Percentiles rank a stretch among this genome's conserved stretches.
Conservation (phyloP, 2,329 filamentous ascomycete species). For the Botrytis hyacinthi region DNA sequence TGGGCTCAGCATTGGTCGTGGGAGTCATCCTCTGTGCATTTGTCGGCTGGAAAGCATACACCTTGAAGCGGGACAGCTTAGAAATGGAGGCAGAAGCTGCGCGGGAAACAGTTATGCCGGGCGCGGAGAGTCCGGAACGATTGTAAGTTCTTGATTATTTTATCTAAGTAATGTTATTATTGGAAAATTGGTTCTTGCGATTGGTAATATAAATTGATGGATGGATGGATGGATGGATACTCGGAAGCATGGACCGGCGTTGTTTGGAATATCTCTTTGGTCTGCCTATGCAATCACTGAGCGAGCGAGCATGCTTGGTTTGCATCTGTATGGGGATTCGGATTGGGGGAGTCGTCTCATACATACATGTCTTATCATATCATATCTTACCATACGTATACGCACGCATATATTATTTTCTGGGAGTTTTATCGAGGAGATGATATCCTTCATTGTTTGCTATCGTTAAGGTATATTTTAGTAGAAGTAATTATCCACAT, state of each 20-base stretch:
- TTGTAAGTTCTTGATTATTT: conserved; percentile 18
- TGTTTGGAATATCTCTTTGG: neutral
- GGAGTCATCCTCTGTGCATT: conserved; percentile 66
- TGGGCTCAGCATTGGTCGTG: conserved; percentile 59
- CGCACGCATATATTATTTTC: neutral
- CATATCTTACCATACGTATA: neutral
- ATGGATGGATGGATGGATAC: neutral
- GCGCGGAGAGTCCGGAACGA: conserved; percentile 30
- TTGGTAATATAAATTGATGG: neutral
- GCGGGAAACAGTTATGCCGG: conserved; percentile 38
- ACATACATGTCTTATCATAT: neutral
- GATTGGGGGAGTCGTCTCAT: neutral
- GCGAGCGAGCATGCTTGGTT: neutral
- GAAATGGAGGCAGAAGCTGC: conserved; percentile 47
- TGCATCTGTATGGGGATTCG: neutral
- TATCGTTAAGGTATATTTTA: neutral
- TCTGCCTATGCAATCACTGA: no score
- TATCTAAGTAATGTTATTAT: neutral
- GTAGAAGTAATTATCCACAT: neutral
- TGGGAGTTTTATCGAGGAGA: neutral
- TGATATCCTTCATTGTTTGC: neutral
- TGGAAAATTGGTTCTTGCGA: neutral
- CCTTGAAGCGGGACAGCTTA: conserved; percentile 43
- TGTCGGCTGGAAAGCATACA: conserved; percentile 47
- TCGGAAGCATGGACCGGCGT: neutral